These are phyloP conservation scores for Saccharomyces kudriavzevii DNA, from an alignment of 805 yeast species.

Conservation along the genomic window DNA sequence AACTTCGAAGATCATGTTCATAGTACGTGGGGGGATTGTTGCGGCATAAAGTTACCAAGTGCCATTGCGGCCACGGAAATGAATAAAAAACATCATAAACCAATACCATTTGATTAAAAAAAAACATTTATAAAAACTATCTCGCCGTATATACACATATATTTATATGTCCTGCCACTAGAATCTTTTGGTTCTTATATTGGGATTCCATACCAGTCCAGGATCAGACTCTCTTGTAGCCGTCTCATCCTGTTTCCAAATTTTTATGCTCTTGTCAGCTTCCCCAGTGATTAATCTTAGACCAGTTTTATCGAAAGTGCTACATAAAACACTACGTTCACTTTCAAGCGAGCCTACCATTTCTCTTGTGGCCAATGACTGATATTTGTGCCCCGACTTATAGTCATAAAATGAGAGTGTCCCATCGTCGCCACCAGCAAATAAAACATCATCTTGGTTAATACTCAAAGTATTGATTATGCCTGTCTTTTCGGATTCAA, in stretches of 20 bases:
- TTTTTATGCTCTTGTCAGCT: constrained; percentile 77
- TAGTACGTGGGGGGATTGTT: constrained; percentile 91
- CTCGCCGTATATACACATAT: background rate
- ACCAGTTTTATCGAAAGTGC: constrained; percentile 74
- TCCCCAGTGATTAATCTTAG: constrained; percentile 77
- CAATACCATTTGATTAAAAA: constrained; percentile 59
- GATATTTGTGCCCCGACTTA: constrained; percentile 57
- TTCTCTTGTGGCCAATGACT: constrained; percentile 43
- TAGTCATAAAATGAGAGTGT: constrained; percentile 71
- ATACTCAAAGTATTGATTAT: constrained; percentile 64
- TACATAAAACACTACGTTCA: constrained; percentile 59
- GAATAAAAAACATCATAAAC: constrained; percentile 32
- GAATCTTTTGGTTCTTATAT: constrained; percentile 23
- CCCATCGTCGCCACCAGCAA: constrained; percentile 83
- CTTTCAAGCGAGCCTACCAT: constrained; percentile 65
- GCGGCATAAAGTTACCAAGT: constrained; percentile 94
- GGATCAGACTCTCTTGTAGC: constrained; percentile 27
- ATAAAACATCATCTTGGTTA: constrained; percentile 54
- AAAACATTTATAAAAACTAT: background rate
- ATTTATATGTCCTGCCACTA: constrained; percentile 1
- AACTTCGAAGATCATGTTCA: constrained; percentile 27
- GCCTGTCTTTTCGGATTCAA: constrained; percentile 29
- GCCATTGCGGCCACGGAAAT: constrained; percentile 82
- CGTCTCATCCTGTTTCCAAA: constrained; percentile 49
- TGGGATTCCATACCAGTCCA: constrained; percentile 29